Evolutionary conservation across 768 basidiomycete genomes (phyloP), one percentile per base, ranked within the genome.

Genomic region (Lyophyllum semitale): DNA sequence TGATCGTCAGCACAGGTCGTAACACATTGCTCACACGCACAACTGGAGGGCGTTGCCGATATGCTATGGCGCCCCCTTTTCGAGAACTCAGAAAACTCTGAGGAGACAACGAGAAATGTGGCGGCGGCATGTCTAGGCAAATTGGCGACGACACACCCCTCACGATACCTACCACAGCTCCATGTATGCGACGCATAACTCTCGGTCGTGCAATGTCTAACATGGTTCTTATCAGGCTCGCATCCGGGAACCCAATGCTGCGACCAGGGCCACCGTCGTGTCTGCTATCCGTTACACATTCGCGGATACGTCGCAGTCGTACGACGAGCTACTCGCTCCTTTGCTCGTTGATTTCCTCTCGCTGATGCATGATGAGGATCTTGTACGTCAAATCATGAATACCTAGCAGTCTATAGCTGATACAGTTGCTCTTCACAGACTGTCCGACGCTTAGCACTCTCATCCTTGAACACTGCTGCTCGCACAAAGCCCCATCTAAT

Each of bases 51-150:
- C 22, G 84, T 96, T 40, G 95, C 96, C 1, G 94, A 98, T 54
- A 72, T 84, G 26, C 83, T 98, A 8, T 99, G 97, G 97, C 79
- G 78, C 2, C 95, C 96, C 3, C 80, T 99, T 13, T 96, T 98
- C 68, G 85, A 91, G 63, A 90, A 94, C 68, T 94, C 93, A 11
- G 89, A 92, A 56, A 88, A 85, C 58, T 82, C 90, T 15, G 96
- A 96, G 58, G 96, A 98, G 71, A 90, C 89, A 8, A 90, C 93
- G 1, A 79, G 95, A 47, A 98, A 97, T 66, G 93, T 98, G 33
- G 93, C 95, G 23, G 95, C 97, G 43, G 95, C 96, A 2, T 98
- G 95, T 67, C 81, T 99, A 17, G 97, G 97, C 30, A 97, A 98
- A 71, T 78, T 99, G 27, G 95, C 95, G 0, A 92, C 91, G 0